Evolutionary conservation across 805 yeast species (phyloP), one percentile per base, ranked within the genome.

Genomic region (Wickerhamiella australiensis): DNA sequence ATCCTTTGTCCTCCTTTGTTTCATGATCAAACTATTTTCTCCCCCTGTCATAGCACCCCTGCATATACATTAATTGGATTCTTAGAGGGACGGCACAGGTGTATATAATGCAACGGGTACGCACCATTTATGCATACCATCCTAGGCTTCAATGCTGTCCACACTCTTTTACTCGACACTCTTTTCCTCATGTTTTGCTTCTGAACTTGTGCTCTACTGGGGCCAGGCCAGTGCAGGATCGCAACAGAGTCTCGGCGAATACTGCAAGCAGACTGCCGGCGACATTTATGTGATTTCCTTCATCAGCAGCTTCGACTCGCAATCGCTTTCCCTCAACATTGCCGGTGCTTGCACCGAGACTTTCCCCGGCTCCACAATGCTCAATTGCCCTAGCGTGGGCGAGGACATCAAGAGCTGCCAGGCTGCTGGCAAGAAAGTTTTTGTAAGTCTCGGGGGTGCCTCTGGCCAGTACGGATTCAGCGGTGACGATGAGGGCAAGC

Each of bases 151-250:
- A 18, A 38, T 38, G 31, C 44, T 41, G 11, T 22, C 42, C 26
- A 37, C 42, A 37, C 26, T 37, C 42, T 18, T 37, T 37, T 37
- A 23, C 17, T 31, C 20, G 20, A 29, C 38, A 31, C 41, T 35
- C 41, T 45, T 45, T 45, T 23, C 47, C 6, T 17, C 41, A 17
- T 18, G 25, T 20, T 63, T 78, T 15, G 70, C 73, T 43, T 60
- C 71, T 27, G 82, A 84, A 55, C 76, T 85, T 35, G 95, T 82
- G 20, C 71, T 83, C 6, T 86, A 86, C 67, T 86, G 95, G 95
- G 95, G 96, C 49, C 95, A 86, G 66, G 76, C 77, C 58, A 78
- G 90, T 13, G 79, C 75, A n/a, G 85, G 85, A 6, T 59, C 69
- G 12, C 79, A 77, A 57, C 60, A 68, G 31, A 59, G 65, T 3